Base-by-base conservation (phyloP, 768 basidiomycete genomes). In the Cystobasidium ongulense region DNA sequence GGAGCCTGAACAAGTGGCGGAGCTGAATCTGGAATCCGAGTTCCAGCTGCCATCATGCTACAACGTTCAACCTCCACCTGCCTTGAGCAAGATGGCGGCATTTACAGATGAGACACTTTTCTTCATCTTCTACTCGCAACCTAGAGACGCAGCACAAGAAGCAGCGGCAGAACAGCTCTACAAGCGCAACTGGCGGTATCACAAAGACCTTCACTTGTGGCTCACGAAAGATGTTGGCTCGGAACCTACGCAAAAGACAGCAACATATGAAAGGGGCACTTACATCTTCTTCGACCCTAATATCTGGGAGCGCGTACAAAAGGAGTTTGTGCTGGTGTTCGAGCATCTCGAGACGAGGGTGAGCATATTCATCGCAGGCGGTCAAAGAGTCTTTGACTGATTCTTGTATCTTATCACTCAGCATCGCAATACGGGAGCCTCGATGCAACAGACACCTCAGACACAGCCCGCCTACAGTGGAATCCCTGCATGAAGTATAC, bases 81-180 rank as follows among this genome's bases (percentile, higher is more conserved):
- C 90, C 2, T 88, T 90, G 65, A 84, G 80, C 76, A 93, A 92
- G 83, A 89, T 88, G 21, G 85, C 86, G 0, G 87, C 88, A 63
- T 95, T 98, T 82, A 90, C 89, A 81, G 94, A 97, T 81, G 94
- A 98, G 82, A 96, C 94, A 18, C 83, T 98, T 31, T 96, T 98
- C 82, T 95, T 91, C 85, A 93, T 95, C 87, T 98, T 98, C 85
- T 98, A 97, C 83, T 88, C 91, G 72, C 88, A 87, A 82, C 92
- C 94, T 72, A 84, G 90, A 79, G 94, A 98, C 83, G 88, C 89
- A 46, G 83, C 95, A 68, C 94, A 98, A 81, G 93, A 98, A 82
- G 86, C 92, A 63, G 94, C 94, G 18, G 92, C 92, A 59, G 90
- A 92, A 80, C 94, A 97, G 84, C 84, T 98, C 92, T 95, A 87